Evolutionary conservation across 805 yeast species (phyloP), one percentile per base, ranked within the genome.

Genomic region (Tetrapisispora fleetii): DNA sequence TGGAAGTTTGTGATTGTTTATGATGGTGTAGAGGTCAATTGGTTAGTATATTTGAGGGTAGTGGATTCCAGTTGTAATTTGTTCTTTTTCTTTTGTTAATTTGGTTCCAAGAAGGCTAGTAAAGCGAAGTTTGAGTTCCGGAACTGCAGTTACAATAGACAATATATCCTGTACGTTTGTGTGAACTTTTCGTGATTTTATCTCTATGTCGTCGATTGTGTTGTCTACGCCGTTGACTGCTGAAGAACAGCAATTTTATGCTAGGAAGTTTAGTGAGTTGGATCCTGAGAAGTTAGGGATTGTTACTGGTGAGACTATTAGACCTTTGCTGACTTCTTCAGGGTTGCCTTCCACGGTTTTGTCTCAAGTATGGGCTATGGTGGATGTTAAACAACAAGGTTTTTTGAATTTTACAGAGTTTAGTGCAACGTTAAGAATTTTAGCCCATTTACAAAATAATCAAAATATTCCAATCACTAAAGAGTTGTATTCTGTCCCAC

Each of bases 281-380:
- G 99, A 93, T 65, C 77, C 83, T 3, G 93, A 85, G 57, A 74
- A 76, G 41, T 68, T 83, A 41, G 96, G 96, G 5, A 74, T 83
- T 30, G 84, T 91, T 50, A 85, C 96, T 3, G 99, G 99, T 35
- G 90, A 84, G 37, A 80, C 82, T 37, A 86, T 95, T 13, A 79
- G 93, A 55, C 75, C 87, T 13, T 73, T 95, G 7, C 80, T 93
- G 54, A 95, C 89, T 58, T 85, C 84, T 50, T 81, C 95, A 3
- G 95, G 95, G 1, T 73, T 93, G 43, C 81, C 93, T 6, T 83
- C 95, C 3, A 72, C 81, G 17, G 69, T 77, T 30, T 72, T 93
- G 35, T 95, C 96, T 10, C 93, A 89, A 66, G 82, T 93, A 53
- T 93, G 99, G 99, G 90, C 85, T 64, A 64, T 85, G 35, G 89